Conservation (phyloP, 495 filamentous ascomycete species). For the Lophiotrema nucula region DNA sequence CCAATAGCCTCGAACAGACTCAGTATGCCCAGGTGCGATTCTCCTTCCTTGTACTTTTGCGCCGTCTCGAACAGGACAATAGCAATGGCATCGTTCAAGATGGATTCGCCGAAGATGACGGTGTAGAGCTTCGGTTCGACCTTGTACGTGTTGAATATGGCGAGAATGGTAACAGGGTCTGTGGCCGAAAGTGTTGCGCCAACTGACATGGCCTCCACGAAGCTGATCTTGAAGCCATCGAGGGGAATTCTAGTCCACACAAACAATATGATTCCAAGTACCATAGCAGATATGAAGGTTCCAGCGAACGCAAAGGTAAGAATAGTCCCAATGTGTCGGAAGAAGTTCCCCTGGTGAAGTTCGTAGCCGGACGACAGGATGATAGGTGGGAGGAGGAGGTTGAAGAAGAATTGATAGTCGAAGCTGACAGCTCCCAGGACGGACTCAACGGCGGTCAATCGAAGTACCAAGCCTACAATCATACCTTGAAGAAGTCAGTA, state of each 20-base stretch:
- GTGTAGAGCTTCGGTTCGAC: conserved; percentile 98
- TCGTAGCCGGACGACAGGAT: conserved; percentile 97
- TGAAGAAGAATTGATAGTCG: conserved; percentile 99
- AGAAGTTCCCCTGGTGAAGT: conserved; percentile 90
- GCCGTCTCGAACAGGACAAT: conserved; percentile 99
- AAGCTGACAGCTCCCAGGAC: conserved; percentile 89
- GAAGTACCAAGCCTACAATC: conserved; percentile 88
- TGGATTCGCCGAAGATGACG: conserved; percentile 96
- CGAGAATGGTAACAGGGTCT: conserved; percentile 94
- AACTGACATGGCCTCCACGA: conserved; percentile 92
- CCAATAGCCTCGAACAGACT: conserved; percentile 88
- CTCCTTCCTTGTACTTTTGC: conserved; percentile 75
- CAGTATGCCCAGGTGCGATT: conserved; percentile 62
- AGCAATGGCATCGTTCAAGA: conserved; percentile 95
- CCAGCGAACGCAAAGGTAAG: conserved; percentile 98
- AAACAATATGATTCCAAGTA: conserved; percentile 82
- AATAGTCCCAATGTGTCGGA: conserved; percentile 96
- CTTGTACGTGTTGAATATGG: conserved; percentile 98
- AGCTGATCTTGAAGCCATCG: conserved; percentile 78
- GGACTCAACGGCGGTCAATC: conserved; percentile 71
- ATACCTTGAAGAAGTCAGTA: conserved; percentile 62
- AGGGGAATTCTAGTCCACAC: conserved; percentile 84
- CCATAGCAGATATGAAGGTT: conserved; percentile 94
- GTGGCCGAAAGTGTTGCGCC: conserved; percentile 95
- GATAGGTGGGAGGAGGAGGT: conserved; percentile 93